phyloP scores from a whole-genome alignment of 305 asterid species.

The Fraxinus velutina region DNA sequence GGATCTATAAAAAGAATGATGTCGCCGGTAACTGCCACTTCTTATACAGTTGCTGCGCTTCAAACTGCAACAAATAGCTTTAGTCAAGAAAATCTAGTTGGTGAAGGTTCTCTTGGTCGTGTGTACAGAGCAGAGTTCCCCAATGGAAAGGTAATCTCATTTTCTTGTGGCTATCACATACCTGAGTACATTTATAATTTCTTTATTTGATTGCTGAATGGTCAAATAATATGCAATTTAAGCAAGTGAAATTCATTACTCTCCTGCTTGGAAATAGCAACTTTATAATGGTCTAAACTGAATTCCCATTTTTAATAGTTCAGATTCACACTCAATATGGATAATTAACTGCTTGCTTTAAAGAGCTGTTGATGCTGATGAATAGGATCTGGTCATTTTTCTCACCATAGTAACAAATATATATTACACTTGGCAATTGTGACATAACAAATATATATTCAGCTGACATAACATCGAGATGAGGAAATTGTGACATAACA shows the following conservation, averaged over 20 bases:
- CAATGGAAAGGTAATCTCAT: constrained; percentile 71
- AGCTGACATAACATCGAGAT: background rate
- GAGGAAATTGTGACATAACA: background rate
- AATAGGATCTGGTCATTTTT: background rate
- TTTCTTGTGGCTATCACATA: background rate
- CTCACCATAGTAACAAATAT: background rate
- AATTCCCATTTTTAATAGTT: background rate
- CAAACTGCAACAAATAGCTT: constrained; percentile 94
- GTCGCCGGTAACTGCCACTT: constrained; percentile 69
- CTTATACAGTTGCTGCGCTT: constrained; percentile 80
- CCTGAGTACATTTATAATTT: background rate
- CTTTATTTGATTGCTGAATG: background rate
- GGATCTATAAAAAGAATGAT: constrained; percentile 70
- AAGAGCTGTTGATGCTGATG: background rate
- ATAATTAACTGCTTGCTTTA: background rate
- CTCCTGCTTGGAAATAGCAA: background rate
- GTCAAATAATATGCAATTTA: constrained; percentile 1
- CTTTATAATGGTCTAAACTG: background rate
- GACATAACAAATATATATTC: no score
- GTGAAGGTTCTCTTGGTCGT: constrained; percentile 96
- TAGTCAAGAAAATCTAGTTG: constrained; percentile 88
- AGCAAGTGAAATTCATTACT: background rate
- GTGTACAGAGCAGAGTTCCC: constrained; percentile 88
- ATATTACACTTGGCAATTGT: no score
- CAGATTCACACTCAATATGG: background rate